A percentile compares a stretch with the other conserved stretches of the same genome.
phyloP scores from a whole-genome alignment of 108 stramenopile species.

The Nitzschia inconspicua region DNA sequence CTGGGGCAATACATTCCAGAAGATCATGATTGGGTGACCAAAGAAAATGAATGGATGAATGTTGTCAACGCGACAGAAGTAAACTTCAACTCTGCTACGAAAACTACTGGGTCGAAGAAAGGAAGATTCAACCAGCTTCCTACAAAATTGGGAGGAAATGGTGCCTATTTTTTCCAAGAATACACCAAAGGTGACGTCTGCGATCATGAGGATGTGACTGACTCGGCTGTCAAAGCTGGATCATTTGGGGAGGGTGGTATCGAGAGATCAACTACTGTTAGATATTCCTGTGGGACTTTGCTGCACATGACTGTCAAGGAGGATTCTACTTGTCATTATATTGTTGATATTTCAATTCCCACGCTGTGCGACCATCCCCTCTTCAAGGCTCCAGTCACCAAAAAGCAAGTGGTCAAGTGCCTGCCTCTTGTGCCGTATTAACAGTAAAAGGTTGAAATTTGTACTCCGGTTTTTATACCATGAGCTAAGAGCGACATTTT shows the following conservation, averaged over 20 bases:
- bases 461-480: background rate
- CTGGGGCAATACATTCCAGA: conserved; percentile 51
- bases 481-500: background rate
- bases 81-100: too few relatives aligned
- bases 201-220: conserved; percentile 73
- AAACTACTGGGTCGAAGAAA: too few relatives aligned
- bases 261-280: conserved; percentile 68
- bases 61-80: conserved; percentile 57
- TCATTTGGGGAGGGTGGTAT: conserved; percentile 50
- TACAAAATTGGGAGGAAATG: conserved; percentile 48
- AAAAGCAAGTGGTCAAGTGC: conserved; percentile 82
- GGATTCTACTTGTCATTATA: conserved; percentile 87
- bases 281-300: conserved; percentile 63
- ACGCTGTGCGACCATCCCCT: conserved; percentile 77
- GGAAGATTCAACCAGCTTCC: too few relatives aligned
- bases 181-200: conserved; percentile 70
- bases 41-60: conserved; percentile 60
- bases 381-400: conserved; percentile 65
- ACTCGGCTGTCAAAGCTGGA: conserved; percentile 77
- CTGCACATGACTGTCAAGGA: conserved; percentile 69
- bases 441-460: too few relatives aligned
- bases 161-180: conserved; percentile 69
- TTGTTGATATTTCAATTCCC: conserved; percentile 66
- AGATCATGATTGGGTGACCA: conserved; percentile 30
- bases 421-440: conserved; percentile 29